Conservation (phyloP, 2,329 filamentous ascomycete species). For the Endocalyx cinctus region DNA sequence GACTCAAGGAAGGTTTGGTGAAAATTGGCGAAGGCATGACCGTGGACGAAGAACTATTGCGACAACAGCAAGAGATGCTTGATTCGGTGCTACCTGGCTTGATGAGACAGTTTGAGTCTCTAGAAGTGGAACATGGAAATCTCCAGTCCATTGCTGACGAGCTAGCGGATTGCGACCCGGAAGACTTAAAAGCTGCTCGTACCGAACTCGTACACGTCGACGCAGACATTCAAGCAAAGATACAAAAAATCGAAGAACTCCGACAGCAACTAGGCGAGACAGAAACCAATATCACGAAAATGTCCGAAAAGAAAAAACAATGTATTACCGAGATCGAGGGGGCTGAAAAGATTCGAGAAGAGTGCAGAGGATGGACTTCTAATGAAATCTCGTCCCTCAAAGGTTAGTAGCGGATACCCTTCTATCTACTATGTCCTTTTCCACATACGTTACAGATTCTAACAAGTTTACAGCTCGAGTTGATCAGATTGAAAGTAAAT, state of each 20-base stretch:
- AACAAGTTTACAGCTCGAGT: conserved; percentile 54
- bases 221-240: conserved; percentile 65
- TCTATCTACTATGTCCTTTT: background rate
- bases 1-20: conserved; percentile 74
- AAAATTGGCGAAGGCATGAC: conserved; percentile 74
- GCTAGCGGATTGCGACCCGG: conserved; percentile 73
- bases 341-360: conserved; percentile 78
- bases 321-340: conserved; percentile 72
- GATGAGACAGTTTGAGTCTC: conserved; percentile 51
- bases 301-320: conserved; percentile 62
- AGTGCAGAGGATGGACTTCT: conserved; percentile 83
- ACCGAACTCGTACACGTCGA: conserved; percentile 61
- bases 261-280: conserved; percentile 64
- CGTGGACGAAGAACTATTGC: conserved; percentile 62
- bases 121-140: conserved; percentile 61
- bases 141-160: conserved; percentile 70
- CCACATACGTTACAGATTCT: conserved; percentile 21
- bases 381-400: conserved; percentile 77
- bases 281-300: conserved; percentile 57
- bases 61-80: conserved; percentile 65
- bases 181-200: conserved; percentile 71
- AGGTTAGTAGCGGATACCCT: conserved; percentile 43
- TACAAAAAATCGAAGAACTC: conserved; percentile 60
- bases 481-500: conserved; percentile 57
- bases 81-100: conserved; percentile 63